phyloP scores from a whole-genome alignment of 1,284 basidiomycete species.

The Athelia psychrophila region DNA sequence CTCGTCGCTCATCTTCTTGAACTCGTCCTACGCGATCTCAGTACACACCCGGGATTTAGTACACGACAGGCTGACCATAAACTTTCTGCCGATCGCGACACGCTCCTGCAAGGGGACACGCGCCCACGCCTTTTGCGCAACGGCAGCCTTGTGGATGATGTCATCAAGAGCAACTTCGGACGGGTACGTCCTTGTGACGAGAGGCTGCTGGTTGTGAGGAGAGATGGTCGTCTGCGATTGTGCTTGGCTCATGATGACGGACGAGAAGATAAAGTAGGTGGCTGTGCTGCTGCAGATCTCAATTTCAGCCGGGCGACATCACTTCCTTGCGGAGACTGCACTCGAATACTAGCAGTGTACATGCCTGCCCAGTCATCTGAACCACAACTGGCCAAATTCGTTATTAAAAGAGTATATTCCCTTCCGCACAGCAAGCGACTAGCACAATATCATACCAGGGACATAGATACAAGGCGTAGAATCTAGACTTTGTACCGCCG shows the following conservation, averaged over 20 bases:
- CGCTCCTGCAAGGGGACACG: conserved; percentile 68
- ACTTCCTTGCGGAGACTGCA: too few species aligned
- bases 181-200: conserved; percentile 59
- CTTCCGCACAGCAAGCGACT: too few species aligned
- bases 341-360: too few species aligned
- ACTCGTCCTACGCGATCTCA: conserved; percentile 60
- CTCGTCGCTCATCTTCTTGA: conserved; percentile 66
- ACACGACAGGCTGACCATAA: conserved; percentile 53
- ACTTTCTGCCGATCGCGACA: conserved; percentile 71
- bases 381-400: too few species aligned
- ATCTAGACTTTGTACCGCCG: conserved; percentile 80
- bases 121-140: conserved; percentile 75
- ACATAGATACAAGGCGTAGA: too few species aligned
- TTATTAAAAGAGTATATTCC: too few species aligned
- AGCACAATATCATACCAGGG: too few species aligned
- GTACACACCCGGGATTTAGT: neutral
- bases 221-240: conserved; percentile 62
- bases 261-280: neutral
- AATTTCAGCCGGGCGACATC: too few species aligned
- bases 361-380: too few species aligned
- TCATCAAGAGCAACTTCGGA: conserved; percentile 53
- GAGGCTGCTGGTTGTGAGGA: conserved; percentile 64
- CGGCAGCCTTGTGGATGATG: conserved; percentile 53
- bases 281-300: too few species aligned
- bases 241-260: neutral